Base-by-base conservation (phyloP, 192 early-diverging fungal genomes). In the Backusella tarrabulga region DNA sequence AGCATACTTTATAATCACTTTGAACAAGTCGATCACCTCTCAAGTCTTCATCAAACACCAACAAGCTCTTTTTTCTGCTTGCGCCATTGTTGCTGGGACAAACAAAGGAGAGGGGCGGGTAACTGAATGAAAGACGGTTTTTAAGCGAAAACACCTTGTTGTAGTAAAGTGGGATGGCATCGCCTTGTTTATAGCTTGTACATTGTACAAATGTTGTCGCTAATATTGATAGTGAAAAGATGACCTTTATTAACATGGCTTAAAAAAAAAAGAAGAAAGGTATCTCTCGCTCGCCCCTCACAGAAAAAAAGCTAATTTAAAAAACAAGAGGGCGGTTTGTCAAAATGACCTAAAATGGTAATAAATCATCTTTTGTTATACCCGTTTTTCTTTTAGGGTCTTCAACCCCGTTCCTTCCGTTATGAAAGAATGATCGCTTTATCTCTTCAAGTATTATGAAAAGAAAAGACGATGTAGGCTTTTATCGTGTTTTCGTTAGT, bases 111-210 rank as follows among this genome's bases (percentile, higher is more conserved):
- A 91, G 79, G 74, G 91, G 88, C 29, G 85, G 85, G 80, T 92
- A 93, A 3, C 91, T 89, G 76, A 87, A 91, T 5, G 90, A 85
- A 38, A 92, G 79, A 14, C 87, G 90, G 0, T 90, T 91, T 42
- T 88, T 87, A 76, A 91, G 85, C 21, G 93, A 93, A 69, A 87
- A 92, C 54, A 90, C 87, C 68, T 92, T 93, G 77, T 92, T 92
- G 2, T 92, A 89, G 35, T 85, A 85, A 0, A 94, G 70, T 3
- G 90, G 88, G 46, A 94, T 87, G 4, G 67, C 34, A 35, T 92
- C 89, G 8, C 86, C 88, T 8, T 83, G 67, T 7, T 79, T 76
- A 38, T 73, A 80, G 29, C 38, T 72, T 15, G 67, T 50, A 36
- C 69, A 38, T 35, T 42, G 34, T 41, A 41, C 56, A 77, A 69